A percentile compares a stretch with the other conserved stretches of the same genome.
Evolutionary conservation across 2,329 filamentous ascomycete species (phyloP).

Genomic region (Colletotrichum sp.): DNA sequence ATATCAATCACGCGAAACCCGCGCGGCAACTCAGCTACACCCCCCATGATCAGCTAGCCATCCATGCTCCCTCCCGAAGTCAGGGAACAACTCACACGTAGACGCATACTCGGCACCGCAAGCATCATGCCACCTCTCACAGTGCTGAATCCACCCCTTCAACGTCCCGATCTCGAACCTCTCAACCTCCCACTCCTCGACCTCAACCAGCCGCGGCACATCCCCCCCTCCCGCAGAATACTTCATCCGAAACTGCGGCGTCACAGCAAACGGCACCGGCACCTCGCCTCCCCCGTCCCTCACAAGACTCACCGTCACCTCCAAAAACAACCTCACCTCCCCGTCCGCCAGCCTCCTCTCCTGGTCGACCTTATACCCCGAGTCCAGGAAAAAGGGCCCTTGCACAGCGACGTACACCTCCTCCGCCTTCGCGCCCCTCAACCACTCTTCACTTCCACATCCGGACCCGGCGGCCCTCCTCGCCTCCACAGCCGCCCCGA

Average conservation of each 20-base stretch:
- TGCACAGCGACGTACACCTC: background rate
- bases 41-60: background rate
- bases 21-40: background rate
- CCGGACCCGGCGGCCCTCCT: background rate
- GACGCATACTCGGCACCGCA: background rate
- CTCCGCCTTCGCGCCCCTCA: background rate
- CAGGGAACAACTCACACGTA: background rate
- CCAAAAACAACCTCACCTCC: background rate
- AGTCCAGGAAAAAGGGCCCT: conserved; percentile 2
- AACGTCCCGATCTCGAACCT: background rate
- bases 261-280: background rate
- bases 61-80: background rate
- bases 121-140: background rate
- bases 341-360: background rate
- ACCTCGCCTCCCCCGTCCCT: background rate
- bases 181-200: background rate
- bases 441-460: background rate
- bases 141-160: background rate
- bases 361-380: background rate
- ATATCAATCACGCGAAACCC: conserved; percentile 37
- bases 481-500: background rate
- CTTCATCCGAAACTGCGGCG: background rate
- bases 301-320: background rate
- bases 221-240: background rate
- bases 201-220: background rate